Base-by-base conservation (phyloP, 495 filamentous ascomycete species). In the Talaromyces wortmannii region DNA sequence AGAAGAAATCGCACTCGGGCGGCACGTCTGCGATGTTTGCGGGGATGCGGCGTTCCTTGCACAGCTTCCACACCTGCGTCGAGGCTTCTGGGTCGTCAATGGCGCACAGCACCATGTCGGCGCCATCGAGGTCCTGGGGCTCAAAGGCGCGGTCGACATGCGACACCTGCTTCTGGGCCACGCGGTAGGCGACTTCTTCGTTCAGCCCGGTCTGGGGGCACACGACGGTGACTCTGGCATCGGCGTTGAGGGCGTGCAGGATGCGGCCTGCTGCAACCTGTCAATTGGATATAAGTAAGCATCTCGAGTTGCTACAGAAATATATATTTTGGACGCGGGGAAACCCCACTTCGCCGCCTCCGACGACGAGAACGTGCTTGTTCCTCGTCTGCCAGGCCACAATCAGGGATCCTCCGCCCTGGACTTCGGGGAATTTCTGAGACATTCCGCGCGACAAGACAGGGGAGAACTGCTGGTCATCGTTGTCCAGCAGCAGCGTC, bases 11-110 rank as follows among this genome's bases (percentile, higher is more conserved):
- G 67, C 94, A 98, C 68, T 97, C 94, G 0, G 91, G 81, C 0
- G 95, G 95, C 2, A 97, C 95, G 70, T 98, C 94, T 56, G 94
- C 94, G 50, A 98, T 95, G 68, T 98, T 98, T 36, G 90, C 91
- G 2, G 91, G 83, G 50, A 97, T 91, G 45, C 84, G 83, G 44
- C 75, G 78, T 64, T 87, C 81, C 62, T 96, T 90, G 76, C 92
- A 97, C 0, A 96, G 80, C 59, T 90, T 89, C 87, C 90, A 97
- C 64, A 98, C 91, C 47, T 80, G 72, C 0, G 91, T 85, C 0
- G 89, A 95, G 6, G 91, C 90, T 33, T 81, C 85, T 0, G 94
- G 89, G 68, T 97, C 91, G 66, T 98, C 94, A 62, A 97, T 82
- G 40, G 94, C 94, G 5, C 89, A 89, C 30, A 97, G 80, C 6